Percentiles rank a stretch among this genome's conserved stretches.
Conservation (phyloP, 257 asterid genomes). For the Scutellaria minor region DNA sequence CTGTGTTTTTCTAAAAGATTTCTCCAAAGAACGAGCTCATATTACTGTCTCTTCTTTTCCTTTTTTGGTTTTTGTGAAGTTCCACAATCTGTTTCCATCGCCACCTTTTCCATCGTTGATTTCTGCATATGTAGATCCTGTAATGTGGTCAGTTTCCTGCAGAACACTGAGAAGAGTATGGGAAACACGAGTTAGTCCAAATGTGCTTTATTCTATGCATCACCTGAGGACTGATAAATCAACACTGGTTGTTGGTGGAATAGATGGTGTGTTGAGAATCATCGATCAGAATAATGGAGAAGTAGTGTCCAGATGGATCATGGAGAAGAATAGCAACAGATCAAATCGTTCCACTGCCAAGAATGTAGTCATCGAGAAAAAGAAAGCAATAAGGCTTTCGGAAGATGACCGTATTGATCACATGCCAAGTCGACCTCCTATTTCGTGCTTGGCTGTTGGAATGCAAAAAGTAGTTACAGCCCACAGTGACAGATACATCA, state of each 20-base stretch:
- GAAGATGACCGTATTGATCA: constrained; percentile 69
- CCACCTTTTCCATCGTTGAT: neutral
- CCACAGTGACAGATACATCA: constrained; percentile 57
- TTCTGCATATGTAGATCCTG: neutral
- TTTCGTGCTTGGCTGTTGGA: constrained; percentile 84
- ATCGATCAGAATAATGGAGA: constrained; percentile 79
- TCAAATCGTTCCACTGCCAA: constrained; percentile 39
- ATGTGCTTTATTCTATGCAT: constrained; percentile 72
- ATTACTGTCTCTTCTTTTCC: too few species aligned
- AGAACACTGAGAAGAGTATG: constrained; percentile 64
- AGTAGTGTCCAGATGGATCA: constrained; percentile 63
- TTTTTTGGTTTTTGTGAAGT: too few species aligned
- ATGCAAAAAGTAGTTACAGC: constrained; percentile 89
- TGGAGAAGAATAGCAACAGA: constrained; percentile 47
- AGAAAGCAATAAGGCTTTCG: constrained; percentile 52
- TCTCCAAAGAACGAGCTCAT: too few species aligned
- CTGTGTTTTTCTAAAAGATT: too few species aligned
- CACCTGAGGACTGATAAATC: constrained; percentile 68
- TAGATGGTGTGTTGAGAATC: constrained; percentile 82
- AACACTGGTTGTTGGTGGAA: constrained; percentile 82
- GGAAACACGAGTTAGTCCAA: constrained; percentile 77
- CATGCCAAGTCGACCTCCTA: constrained; percentile 70
- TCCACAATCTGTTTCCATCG: neutral
- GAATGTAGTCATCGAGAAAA: constrained; percentile 44
- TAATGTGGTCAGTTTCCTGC: constrained; percentile 28